These are phyloP conservation scores for Rhododendron ferrugineum DNA, from an alignment of 148 eudicot species.

Conservation along the genomic window DNA sequence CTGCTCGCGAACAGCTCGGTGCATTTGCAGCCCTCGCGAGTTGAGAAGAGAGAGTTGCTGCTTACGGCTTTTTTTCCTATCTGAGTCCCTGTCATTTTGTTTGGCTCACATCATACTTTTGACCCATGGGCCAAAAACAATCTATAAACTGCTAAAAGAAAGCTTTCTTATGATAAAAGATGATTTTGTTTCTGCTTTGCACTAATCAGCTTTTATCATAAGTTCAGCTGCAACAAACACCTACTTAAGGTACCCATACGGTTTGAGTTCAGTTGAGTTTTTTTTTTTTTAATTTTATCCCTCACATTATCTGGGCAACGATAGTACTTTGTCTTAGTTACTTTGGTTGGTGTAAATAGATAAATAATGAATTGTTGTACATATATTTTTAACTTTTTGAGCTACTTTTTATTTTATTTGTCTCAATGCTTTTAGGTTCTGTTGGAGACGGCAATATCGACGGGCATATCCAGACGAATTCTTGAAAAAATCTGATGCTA, in stretches of 20 bases:
- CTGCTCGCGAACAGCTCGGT: too few relatives aligned
- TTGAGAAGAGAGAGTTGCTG: neutral
- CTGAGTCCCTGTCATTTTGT: neutral
- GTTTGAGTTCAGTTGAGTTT: neutral
- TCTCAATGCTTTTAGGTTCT: constrained; percentile 41
- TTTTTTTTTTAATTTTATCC: neutral
- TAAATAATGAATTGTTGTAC: neutral
- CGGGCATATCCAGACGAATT: constrained; percentile 73
- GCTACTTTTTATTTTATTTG: neutral
- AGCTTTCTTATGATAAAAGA: too few relatives aligned
- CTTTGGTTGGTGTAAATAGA: too few relatives aligned
- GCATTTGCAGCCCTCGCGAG: neutral
- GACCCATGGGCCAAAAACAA: neutral
- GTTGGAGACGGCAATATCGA: constrained; percentile 79
- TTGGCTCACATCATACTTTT: neutral
- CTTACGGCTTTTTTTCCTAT: neutral
- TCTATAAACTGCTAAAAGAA: neutral
- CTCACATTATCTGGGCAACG: neutral
- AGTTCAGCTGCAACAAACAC: neutral
- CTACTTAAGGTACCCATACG: neutral
- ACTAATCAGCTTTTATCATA: neutral
- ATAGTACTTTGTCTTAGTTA: neutral
- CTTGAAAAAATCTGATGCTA: constrained; percentile 62
- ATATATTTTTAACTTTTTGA: neutral
- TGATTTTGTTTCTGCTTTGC: neutral